Evolutionary conservation across 2,329 filamentous ascomycete species (phyloP).

Genomic region (Calonectria ilicicola): DNA sequence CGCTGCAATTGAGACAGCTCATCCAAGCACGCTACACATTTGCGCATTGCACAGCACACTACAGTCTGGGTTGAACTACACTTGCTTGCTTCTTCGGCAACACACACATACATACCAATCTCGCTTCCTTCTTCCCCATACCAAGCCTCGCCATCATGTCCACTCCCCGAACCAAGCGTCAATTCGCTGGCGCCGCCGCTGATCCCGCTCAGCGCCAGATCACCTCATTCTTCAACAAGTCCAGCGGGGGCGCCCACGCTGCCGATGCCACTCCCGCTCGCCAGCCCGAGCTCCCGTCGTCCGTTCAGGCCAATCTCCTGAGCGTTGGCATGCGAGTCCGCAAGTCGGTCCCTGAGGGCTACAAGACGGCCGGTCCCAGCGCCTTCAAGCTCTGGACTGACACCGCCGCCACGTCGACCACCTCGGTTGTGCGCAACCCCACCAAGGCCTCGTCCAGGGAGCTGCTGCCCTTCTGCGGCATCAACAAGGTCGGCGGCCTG

Average conservation of each 20-base stretch:
- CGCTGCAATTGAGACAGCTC: background rate
- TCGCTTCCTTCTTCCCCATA: constrained; percentile 1
- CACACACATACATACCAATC: background rate
- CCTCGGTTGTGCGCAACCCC: constrained; percentile 24
- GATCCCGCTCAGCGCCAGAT: constrained; percentile 72
- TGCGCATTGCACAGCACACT: background rate
- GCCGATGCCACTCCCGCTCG: constrained; percentile 39
- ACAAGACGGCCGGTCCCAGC: constrained; percentile 76
- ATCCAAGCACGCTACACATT: background rate
- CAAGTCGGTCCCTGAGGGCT: constrained; percentile 93
- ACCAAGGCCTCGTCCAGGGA: constrained; percentile 62
- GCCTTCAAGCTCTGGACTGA: constrained; percentile 65
- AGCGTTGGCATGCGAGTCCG: constrained; percentile 94
- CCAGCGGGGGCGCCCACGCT: constrained; percentile 44
- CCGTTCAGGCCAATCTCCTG: constrained; percentile 84
- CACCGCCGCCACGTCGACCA: constrained; percentile 36
- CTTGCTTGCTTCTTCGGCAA: background rate
- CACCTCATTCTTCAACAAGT: constrained; percentile 69
- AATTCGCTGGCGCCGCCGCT: constrained; percentile 69
- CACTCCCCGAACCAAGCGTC: constrained; percentile 68
- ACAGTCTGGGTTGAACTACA: background rate
- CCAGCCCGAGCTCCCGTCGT: constrained; percentile 68
- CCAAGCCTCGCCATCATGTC: constrained; percentile 57
- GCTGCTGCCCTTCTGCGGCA: constrained; percentile 83
- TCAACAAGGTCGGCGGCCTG: constrained; percentile 80